phyloP scores from a whole-genome alignment of 2,329 filamentous ascomycete genomes.

The Stachybotrys chartarum region DNA sequence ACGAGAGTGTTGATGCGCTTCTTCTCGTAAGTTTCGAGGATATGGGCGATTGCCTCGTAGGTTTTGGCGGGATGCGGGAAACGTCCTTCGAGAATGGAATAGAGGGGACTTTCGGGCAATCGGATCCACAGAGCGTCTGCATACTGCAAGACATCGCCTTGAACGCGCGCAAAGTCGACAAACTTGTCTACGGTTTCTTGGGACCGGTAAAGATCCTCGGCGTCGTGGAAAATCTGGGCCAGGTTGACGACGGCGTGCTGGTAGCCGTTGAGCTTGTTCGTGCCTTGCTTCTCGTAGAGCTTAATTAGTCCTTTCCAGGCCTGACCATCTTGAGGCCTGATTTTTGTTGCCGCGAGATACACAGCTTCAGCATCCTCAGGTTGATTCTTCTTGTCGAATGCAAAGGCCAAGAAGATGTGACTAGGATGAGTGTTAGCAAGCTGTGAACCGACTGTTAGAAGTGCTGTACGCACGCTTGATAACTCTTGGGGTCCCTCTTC shows the following conservation, averaged over 20 bases:
- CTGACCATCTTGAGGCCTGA: conserved; percentile 71
- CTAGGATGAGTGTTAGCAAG: conserved; percentile 29
- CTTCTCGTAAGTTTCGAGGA: conserved; percentile 79
- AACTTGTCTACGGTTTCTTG: conserved; percentile 73
- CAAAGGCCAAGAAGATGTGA: conserved; percentile 81
- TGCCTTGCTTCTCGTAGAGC: conserved; percentile 72
- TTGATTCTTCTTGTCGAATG: conserved; percentile 68
- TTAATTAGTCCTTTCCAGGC: conserved; percentile 87
- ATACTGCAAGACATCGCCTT: conserved; percentile 68
- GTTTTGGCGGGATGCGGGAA: conserved; percentile 73
- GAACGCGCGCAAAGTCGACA: conserved; percentile 61
- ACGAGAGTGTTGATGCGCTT: conserved; percentile 86
- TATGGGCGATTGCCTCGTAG: conserved; percentile 75
- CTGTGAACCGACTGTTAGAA: neutral
- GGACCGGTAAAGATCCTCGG: conserved; percentile 56
- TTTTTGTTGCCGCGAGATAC: conserved; percentile 64
- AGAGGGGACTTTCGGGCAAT: conserved; percentile 75
- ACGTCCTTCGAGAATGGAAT: conserved; percentile 74
- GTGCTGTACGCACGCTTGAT: conserved; percentile 60
- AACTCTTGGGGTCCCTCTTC: conserved; percentile 66
- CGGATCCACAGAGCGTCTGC: conserved; percentile 69
- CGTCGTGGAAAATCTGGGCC: conserved; percentile 64
- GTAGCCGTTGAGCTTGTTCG: conserved; percentile 64
- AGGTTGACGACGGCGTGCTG: conserved; percentile 65
- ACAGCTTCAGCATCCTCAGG: conserved; percentile 66